phyloP scores from a whole-genome alignment of 495 filamentous ascomycete species.

The Xylaria flabelliformis region DNA sequence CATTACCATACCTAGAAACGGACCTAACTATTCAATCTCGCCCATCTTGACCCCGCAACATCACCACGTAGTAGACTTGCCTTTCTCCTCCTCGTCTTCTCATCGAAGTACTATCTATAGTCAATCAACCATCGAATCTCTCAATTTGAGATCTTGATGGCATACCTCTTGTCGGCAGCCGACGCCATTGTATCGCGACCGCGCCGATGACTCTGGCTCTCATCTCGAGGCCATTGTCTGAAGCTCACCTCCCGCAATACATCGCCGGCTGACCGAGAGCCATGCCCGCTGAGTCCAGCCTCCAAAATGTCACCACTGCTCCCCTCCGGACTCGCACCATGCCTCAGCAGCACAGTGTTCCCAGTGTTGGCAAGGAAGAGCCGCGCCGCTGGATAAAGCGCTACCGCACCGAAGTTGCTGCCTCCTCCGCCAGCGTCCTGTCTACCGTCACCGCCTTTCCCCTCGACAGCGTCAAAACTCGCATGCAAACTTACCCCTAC shows the following conservation, averaged over 20 bases:
- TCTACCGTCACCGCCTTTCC: conserved; percentile 79
- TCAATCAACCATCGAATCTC: conserved; percentile 38
- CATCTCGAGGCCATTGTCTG: conserved; percentile 55
- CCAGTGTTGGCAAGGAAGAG: conserved; percentile 50
- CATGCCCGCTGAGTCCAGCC: conserved; percentile 59
- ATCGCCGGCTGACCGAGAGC: conserved; percentile 40
- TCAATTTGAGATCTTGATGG: conserved; percentile 62
- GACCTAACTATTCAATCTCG: conserved; percentile 13
- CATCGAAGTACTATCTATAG: conserved; percentile 19
- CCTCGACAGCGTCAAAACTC: conserved; percentile 83
- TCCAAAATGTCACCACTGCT: conserved; percentile 50
- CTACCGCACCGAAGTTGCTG: conserved; percentile 81
- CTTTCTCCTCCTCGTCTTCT: conserved; percentile 16
- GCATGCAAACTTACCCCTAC: conserved; percentile 84
- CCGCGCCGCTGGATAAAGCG: conserved; percentile 69
- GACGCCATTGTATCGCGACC: conserved; percentile 61
- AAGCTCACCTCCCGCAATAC: conserved; percentile 45
- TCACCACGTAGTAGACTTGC: conserved; percentile 10
- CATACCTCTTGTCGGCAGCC: conserved; percentile 60
- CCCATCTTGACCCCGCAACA: conserved; percentile 24
- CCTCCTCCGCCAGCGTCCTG: conserved; percentile 73
- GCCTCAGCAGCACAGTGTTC: conserved; percentile 48
- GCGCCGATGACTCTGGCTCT: conserved; percentile 63
- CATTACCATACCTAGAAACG: not conserved
- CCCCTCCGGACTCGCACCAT: conserved; percentile 51